Conservation (phyloP, 768 basidiomycete species). For the Trichaptum fuscoviolaceum region DNA sequence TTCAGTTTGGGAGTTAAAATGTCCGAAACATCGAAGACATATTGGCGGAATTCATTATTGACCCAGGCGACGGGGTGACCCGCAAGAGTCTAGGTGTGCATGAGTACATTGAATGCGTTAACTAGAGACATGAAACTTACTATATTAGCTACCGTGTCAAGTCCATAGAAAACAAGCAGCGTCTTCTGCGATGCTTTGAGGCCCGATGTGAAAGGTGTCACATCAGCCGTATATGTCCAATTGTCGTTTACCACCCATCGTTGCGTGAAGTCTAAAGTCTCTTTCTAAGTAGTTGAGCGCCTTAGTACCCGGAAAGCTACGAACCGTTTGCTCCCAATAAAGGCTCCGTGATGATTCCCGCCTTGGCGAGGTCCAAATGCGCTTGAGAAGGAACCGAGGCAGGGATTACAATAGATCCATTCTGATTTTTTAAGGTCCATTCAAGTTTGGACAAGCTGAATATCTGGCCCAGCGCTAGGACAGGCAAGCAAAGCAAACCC, state of each 20-base stretch:
- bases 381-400: constrained; percentile 47
- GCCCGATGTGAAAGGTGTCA: constrained; percentile 36
- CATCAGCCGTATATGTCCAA: constrained; percentile 55
- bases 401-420: constrained; percentile 49
- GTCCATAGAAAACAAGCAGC: constrained; percentile 49
- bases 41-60: constrained; percentile 53
- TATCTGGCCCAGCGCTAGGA: constrained; percentile 18
- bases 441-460: constrained; percentile 41
- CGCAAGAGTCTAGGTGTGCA: constrained; percentile 35
- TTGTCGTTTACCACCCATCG: constrained; percentile 52
- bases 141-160: constrained; percentile 54
- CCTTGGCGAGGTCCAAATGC: constrained; percentile 47
- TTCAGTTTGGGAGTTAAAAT: constrained; percentile 28
- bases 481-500: constrained; percentile 12
- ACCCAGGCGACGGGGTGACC: constrained; percentile 52
- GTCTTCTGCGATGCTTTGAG: constrained; percentile 24
- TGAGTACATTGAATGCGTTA: not conserved
- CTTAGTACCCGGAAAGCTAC: not conserved
- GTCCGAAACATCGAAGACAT: constrained; percentile 45
- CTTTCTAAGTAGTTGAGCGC: not conserved
- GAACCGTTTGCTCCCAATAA: constrained; percentile 49
- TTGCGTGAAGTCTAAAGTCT: constrained; percentile 41
- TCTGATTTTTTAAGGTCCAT: constrained; percentile 51
- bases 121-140: constrained; percentile 25
- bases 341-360: constrained; percentile 50